phyloP scores from a whole-genome alignment of 23 red algal genomes.

The Gracilariopsis chorda region DNA sequence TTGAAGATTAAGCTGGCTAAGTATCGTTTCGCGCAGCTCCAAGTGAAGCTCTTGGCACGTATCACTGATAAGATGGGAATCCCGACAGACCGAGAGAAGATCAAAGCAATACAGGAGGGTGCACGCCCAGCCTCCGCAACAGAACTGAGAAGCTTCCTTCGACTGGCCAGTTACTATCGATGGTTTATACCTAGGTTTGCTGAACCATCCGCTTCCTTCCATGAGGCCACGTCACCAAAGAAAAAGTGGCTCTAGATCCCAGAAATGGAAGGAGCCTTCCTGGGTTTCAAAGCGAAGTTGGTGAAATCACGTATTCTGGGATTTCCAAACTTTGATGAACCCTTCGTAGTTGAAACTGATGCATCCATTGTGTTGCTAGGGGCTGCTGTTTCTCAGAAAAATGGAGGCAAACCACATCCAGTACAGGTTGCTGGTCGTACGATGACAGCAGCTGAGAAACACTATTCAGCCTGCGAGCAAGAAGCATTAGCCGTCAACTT shows the following conservation, averaged over 20 bases:
- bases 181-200: neutral
- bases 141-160: neutral
- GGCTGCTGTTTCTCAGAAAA: neutral
- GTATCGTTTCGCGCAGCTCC: neutral
- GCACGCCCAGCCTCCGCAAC: neutral
- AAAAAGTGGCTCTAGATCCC: neutral
- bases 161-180: neutral
- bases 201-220: neutral
- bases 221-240: neutral
- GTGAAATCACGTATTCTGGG: neutral
- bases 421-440: neutral
- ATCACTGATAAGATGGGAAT: neutral
- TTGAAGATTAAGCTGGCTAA: neutral
- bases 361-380: neutral
- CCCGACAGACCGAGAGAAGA: neutral
- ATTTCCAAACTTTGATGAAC: neutral
- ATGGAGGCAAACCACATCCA: neutral
- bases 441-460: neutral
- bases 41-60: neutral
- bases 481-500: neutral
- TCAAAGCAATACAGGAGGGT: neutral
- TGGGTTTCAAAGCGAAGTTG: neutral
- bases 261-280: neutral
- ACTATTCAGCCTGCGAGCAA: neutral
- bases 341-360: neutral